These are phyloP conservation scores for Xylaria scruposa DNA, from an alignment of 495 filamentous ascomycete species.

Conservation along the genomic window DNA sequence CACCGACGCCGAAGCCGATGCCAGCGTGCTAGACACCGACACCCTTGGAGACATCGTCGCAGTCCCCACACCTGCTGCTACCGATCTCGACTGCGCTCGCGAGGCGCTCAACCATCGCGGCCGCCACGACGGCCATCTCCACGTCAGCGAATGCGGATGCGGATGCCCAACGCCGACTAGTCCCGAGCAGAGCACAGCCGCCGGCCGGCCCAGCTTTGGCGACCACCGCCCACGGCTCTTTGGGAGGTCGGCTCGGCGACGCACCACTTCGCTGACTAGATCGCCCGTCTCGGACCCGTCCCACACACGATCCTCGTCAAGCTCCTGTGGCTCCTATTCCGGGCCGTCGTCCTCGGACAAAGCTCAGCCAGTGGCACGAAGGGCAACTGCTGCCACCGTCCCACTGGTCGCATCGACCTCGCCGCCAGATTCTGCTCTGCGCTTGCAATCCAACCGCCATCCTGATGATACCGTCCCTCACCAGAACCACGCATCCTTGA, in stretches of 20 bases:
- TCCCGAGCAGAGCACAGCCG: constrained; percentile 19
- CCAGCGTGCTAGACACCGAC: constrained; percentile 8
- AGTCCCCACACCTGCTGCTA: background rate
- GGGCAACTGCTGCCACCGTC: background rate
- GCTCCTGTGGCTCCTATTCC: constrained; percentile 31
- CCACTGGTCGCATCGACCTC: background rate
- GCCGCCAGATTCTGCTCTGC: background rate
- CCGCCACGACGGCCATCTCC: constrained; percentile 15
- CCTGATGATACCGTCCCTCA: constrained; percentile 14
- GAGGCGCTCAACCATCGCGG: constrained; percentile 8
- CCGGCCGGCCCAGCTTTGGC: constrained; percentile 19
- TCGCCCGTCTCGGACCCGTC: constrained; percentile 30
- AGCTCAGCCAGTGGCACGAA: constrained; percentile 29
- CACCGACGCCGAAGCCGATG: constrained; percentile 4
- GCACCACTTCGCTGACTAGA: constrained; percentile 36
- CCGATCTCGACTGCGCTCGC: background rate
- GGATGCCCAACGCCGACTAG: constrained; percentile 19
- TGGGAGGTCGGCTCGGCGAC: constrained; percentile 6
- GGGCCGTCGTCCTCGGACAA: constrained; percentile 26
- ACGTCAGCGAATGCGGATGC: constrained; percentile 22
- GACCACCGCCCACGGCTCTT: constrained; percentile 14
- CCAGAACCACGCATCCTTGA: constrained; percentile 1
- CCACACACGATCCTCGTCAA: constrained; percentile 26
- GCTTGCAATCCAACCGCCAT: constrained; percentile 1
- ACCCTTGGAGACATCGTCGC: background rate